Evolutionary conservation across 225 moss, liverwort and hornwort species (phyloP).

Genomic region (Polytrichum commune): DNA sequence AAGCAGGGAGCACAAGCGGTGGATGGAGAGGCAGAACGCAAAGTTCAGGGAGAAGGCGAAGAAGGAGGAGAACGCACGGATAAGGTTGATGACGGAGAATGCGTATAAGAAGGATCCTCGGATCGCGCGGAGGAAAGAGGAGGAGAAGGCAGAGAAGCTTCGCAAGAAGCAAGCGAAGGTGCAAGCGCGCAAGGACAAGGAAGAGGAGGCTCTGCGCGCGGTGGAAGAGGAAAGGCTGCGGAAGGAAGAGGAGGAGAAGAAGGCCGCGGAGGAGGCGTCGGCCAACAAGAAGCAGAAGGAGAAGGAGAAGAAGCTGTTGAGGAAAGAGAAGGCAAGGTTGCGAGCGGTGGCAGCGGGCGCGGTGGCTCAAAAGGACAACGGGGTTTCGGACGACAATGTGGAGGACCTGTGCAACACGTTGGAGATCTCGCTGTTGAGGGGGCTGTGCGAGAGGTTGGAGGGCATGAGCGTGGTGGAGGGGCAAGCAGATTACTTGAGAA

Average conservation of each 20-base stretch:
- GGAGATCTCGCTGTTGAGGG: slow-evolving; percentile 66
- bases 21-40: slow-evolving; percentile 98
- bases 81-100: slow-evolving; percentile 81
- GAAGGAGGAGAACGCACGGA: slow-evolving; percentile 86
- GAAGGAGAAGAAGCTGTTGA: slow-evolving; percentile 85
- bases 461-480: slow-evolving; percentile 30
- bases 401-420: slow-evolving; percentile 67
- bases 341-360: slow-evolving; percentile 60
- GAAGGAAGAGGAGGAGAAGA: slow-evolving; percentile 72
- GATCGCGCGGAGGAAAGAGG: slow-evolving; percentile 77
- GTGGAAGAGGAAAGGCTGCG: slow-evolving; percentile 70
- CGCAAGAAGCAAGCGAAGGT: slow-evolving; percentile 82
- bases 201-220: slow-evolving; percentile 63
- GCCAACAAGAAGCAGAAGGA: slow-evolving; percentile 82
- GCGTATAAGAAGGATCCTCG: slow-evolving; percentile 89
- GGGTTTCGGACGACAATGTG: slow-evolving; percentile 61
- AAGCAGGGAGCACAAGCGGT: slow-evolving; percentile 94
- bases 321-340: slow-evolving; percentile 86
- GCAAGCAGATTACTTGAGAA: slow-evolving; percentile 50
- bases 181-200: slow-evolving; percentile 82
- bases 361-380: slow-evolving; percentile 30
- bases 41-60: slow-evolving; percentile 95
- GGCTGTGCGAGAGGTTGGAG: slow-evolving; percentile 73
- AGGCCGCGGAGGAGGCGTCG: slow-evolving; percentile 64
- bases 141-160: slow-evolving; percentile 78